phyloP scores from a whole-genome alignment of 2,329 filamentous ascomycete species.

The Aspergillus hiratsukae region DNA sequence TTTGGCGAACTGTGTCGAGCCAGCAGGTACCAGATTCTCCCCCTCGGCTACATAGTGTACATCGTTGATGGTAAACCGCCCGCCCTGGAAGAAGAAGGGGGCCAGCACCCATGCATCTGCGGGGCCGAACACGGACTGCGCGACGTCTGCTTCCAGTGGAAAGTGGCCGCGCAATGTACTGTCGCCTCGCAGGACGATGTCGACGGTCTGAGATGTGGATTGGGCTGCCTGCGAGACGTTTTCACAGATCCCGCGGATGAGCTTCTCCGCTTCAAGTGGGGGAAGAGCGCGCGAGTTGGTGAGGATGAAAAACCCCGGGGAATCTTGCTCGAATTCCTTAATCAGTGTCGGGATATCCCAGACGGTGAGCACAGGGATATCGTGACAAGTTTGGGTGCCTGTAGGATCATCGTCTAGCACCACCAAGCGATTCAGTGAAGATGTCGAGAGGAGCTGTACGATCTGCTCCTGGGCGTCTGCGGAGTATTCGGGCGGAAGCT shows the following conservation, averaged over 20 bases:
- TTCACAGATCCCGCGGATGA: constrained; percentile 50
- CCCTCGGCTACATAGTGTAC: constrained; percentile 56
- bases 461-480: constrained; percentile 29
- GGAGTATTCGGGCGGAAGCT: constrained; percentile 27
- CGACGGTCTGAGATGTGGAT: constrained; percentile 40
- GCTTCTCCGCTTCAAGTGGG: constrained; percentile 42
- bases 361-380: constrained; percentile 52
- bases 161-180: constrained; percentile 56
- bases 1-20: constrained; percentile 52
- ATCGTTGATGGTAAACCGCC: constrained; percentile 53
- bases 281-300: constrained; percentile 57
- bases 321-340: constrained; percentile 41
- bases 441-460: constrained; percentile 22
- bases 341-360: constrained; percentile 47
- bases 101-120: constrained; percentile 53
- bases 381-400: constrained; percentile 59
- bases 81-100: constrained; percentile 58
- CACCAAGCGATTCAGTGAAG: constrained; percentile 27
- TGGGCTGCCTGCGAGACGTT: constrained; percentile 46
- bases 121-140: constrained; percentile 47
- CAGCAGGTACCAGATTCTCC: constrained; percentile 47
- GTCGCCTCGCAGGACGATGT: constrained; percentile 55
- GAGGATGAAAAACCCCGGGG: constrained; percentile 55
- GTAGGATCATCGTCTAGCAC: constrained; percentile 54
- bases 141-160: constrained; percentile 52